phyloP scores from a whole-genome alignment of 495 filamentous ascomycete genomes.

The Penicillium fimorum region DNA sequence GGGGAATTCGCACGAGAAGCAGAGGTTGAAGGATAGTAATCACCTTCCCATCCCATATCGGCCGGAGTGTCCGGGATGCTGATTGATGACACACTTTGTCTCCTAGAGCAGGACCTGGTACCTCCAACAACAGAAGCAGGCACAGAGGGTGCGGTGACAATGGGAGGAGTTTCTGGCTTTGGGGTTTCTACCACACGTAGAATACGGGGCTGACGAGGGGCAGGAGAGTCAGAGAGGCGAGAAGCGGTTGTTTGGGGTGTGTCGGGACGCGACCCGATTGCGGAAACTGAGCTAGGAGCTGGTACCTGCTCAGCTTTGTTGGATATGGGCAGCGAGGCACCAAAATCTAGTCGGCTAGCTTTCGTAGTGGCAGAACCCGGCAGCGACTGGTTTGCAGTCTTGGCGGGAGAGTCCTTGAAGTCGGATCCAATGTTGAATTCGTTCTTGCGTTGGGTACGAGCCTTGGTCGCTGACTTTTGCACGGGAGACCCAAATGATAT shows the following conservation, averaged over 20 bases:
- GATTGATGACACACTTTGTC: conserved; percentile 58
- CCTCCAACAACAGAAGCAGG: conserved; percentile 37
- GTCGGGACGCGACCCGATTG: conserved; percentile 36
- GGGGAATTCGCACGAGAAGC: conserved; percentile 84
- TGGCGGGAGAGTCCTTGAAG: conserved; percentile 19
- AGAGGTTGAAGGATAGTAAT: conserved; percentile 72
- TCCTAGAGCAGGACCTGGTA: conserved; percentile 50
- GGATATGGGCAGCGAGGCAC: conserved; percentile 24
- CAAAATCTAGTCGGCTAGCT: conserved; percentile 35
- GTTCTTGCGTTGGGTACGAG: conserved; percentile 26
- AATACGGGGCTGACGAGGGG: conserved; percentile 49
- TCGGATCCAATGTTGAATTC: conserved; percentile 25
- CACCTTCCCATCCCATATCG: conserved; percentile 74
- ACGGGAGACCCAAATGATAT: conserved; percentile 47
- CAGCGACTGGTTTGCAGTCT: conserved; percentile 18
- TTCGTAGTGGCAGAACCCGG: conserved; percentile 17
- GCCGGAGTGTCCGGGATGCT: conserved; percentile 77
- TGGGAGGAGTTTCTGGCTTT: conserved; percentile 60
- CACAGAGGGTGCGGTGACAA: conserved; percentile 39
- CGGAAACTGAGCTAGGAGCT: conserved; percentile 23
- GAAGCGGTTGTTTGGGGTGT: conserved; percentile 42
- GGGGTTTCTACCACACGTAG: conserved; percentile 71
- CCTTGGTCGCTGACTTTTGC: conserved; percentile 37
- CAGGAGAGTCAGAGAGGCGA: conserved; percentile 49
- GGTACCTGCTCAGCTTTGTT: conserved; percentile 25